Evolutionary conservation across 225 moss, liverwort and hornwort genomes (phyloP), one percentile per base, ranked within the genome.

Genomic region (Marchantia paleacea): DNA sequence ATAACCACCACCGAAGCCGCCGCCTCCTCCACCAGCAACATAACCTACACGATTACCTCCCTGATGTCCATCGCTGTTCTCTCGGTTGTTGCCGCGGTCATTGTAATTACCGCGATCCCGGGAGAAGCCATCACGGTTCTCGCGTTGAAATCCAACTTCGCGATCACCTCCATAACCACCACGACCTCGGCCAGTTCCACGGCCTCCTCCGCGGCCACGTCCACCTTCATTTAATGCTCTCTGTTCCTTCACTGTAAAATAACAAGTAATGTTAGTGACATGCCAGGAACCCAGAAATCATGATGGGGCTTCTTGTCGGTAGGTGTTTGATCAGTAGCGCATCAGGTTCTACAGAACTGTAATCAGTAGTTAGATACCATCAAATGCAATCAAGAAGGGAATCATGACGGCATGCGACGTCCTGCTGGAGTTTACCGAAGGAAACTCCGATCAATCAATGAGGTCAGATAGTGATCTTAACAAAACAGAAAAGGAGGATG

Each of bases 41-140:
- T 76, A 72, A 20, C 80, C 73, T 2, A 69, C 87, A 29, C 87
- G 81, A 13, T 57, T 90, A 47, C 88, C 89, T 5, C 88, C 89
- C 20, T 82, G 68, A 12, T 77, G 86, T 29, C 91, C 92, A 24
- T 87, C 90, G 26, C 54, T 88, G 78, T 88, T 80, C 6, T 79
- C 91, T 1, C 91, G 90, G 52, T 80, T 83, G 75, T 10, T 53
- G 60, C 82, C 85, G 60, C 90, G 90, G 47, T 92, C 92, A 66
- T 80, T 89, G 83, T 82, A 82, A 48, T 26, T 73, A 10, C 80
- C 73, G 52, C 85, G 86, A 0, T 83, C 82, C 15, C 86, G 81
- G 61, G 51, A 78, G 39, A 31, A 52, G 49, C 76, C 79, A 19
- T 89, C 86, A 18, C 83, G 84, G 57, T 22, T 72, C 24, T 81